phyloP scores from a whole-genome alignment of 1,139 yeast genomes.

The Maudiozyma humilis region DNA sequence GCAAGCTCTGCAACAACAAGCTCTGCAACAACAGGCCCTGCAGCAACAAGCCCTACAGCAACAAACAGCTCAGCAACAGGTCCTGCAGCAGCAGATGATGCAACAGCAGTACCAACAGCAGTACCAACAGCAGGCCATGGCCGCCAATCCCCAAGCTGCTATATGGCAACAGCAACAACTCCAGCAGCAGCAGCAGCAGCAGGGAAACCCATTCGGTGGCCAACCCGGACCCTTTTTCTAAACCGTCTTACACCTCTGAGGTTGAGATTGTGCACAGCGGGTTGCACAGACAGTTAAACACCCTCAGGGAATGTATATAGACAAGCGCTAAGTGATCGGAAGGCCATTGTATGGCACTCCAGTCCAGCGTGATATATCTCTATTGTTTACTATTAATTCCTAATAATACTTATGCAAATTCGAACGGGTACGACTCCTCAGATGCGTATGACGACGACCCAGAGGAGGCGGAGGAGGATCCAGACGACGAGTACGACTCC shows the following conservation, averaged over 20 bases:
- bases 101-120: neutral
- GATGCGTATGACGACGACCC: constrained; percentile 9
- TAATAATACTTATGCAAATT: constrained; percentile 14
- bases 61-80: neutral
- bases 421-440: constrained; percentile 23
- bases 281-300: no score
- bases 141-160: neutral
- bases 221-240: neutral
- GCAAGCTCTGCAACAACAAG: constrained; percentile 4
- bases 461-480: constrained; percentile 1
- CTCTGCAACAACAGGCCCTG: neutral
- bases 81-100: neutral
- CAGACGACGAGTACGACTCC: constrained; percentile 4
- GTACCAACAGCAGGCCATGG: neutral
- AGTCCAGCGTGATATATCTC: no score
- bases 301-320: no score
- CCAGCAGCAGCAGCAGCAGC: constrained; percentile 4
- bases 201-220: constrained; percentile 1
- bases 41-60: constrained; percentile 1
- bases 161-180: constrained; percentile 5
- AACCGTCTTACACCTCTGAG: no score
- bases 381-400: neutral
- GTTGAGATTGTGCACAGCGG: no score
- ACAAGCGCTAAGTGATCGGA: neutral
- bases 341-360: no score